phyloP scores from a whole-genome alignment of 306 rosid species.

The Styphnolobium japonicum region DNA sequence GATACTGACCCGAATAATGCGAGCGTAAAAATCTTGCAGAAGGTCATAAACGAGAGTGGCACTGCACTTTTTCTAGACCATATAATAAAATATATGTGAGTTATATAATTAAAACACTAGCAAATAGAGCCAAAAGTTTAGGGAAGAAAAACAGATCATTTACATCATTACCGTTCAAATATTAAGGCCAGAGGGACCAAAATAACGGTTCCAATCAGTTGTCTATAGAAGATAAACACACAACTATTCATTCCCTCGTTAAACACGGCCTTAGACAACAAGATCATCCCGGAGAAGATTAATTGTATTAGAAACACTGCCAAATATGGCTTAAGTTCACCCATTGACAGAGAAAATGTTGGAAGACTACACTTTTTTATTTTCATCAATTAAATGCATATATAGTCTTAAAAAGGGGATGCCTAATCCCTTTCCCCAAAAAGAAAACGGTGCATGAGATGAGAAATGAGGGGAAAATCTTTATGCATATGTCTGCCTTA shows the following conservation, averaged over 20 bases:
- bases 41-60: slow-evolving; percentile 36
- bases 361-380: neutral
- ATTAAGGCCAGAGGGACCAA: slow-evolving; percentile 45
- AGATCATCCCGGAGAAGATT: slow-evolving; percentile 47
- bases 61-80: slow-evolving; percentile 38
- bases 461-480: neutral
- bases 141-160: neutral
- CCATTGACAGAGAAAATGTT: slow-evolving; percentile 28
- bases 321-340: slow-evolving; percentile 49
- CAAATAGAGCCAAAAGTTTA: neutral
- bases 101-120: neutral
- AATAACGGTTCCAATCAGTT: slow-evolving; percentile 38
- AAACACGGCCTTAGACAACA: slow-evolving; percentile 55
- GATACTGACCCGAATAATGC: slow-evolving; percentile 52
- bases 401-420: slow-evolving; percentile 2
- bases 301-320: slow-evolving; percentile 43
- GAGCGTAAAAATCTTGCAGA: slow-evolving; percentile 54
- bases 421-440: neutral
- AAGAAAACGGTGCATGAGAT: neutral
- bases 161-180: slow-evolving; percentile 38
- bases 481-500: neutral
- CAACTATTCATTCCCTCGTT: slow-evolving; percentile 45
- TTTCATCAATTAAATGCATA: neutral
- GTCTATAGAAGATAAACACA: slow-evolving; percentile 54
- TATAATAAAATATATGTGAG: neutral